Evolutionary conservation across 2,329 filamentous ascomycete species (phyloP), one percentile per base, ranked within the genome.

Genomic region (Basipetospora chlamydospora): DNA sequence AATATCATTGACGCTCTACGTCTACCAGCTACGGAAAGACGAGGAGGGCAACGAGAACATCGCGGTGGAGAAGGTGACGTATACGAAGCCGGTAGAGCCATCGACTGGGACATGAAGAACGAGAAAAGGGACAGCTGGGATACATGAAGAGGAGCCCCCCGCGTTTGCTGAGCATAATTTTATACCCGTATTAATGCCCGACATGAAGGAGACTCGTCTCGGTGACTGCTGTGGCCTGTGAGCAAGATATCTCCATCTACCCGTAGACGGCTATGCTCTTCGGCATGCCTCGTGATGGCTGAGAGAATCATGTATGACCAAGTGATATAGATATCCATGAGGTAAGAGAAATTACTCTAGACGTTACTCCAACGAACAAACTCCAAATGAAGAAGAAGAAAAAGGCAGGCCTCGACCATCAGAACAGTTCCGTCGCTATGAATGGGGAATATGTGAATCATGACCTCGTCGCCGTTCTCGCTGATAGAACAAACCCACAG

Each of bases 1-100:
- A 22, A 92, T 95, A 54, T 92, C 92, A 12, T 70, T 96, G 46
- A 92, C 92, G 41, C 68, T 96, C 34, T 96, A 96, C 56, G 88
- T 96, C 37, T 96, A 96, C 55, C 81, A 87, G 55, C 58, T 87
- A 50, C 73, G 78, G 54, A 85, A 80, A 52, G 80, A 85, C 48
- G 76, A 72, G 39, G 77, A 81, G 46, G 82, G 82, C 12, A 72
- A 72, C 25, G 81, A 87, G 57, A 85, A 78, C 41, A 81, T 88
- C 31, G 79, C 78, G 12, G 82, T 88, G 28, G 82, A 88, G 56
- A 88, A 88, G 63, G 80, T 88, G 43, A 86, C 82, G 35, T 88
- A 82, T 56, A 82, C 81, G 48, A 87, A 86, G 63, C 78, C 77
- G 26, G 73, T 77, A 39, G 69, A 75, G 46, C 67, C 73, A 23